Percentiles rank a stretch among this genome's conserved stretches.
phyloP scores from a whole-genome alignment of 2,329 filamentous ascomycete genomes.

The Fusarium sp. region DNA sequence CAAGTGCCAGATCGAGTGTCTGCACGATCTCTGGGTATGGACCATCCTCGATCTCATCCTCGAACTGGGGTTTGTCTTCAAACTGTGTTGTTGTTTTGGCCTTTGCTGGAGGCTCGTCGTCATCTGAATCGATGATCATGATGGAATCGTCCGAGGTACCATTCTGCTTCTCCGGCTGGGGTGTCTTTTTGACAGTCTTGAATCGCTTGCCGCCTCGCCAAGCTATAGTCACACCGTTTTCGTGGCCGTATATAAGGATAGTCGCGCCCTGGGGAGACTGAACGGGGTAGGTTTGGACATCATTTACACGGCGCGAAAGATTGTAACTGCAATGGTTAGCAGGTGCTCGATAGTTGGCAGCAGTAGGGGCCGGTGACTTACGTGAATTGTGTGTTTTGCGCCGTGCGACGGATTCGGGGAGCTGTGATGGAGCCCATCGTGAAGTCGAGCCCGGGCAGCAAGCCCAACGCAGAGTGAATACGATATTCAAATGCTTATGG shows the following conservation, averaged over 20 bases:
- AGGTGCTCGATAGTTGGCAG: background rate
- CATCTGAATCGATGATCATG: constrained; percentile 77
- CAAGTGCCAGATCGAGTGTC: constrained; percentile 73
- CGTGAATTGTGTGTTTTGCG: constrained; percentile 66
- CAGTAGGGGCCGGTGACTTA: constrained; percentile 46
- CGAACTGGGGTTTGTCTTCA: constrained; percentile 72
- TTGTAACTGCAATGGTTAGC: constrained; percentile 66
- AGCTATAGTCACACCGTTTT: constrained; percentile 72
- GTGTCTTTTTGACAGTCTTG: constrained; percentile 61
- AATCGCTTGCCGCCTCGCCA: constrained; percentile 77
- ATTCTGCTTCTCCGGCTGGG: constrained; percentile 64
- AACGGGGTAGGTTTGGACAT: constrained; percentile 74
- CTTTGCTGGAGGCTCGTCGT: constrained; percentile 63
- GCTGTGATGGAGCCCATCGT: constrained; percentile 53
- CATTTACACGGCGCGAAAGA: constrained; percentile 70
- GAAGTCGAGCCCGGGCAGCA: constrained; percentile 38
- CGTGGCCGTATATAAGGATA: constrained; percentile 75
- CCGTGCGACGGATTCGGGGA: constrained; percentile 63
- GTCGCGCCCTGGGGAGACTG: constrained; percentile 75
- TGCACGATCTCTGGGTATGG: constrained; percentile 71
- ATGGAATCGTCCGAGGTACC: constrained; percentile 68
- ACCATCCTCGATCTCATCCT: constrained; percentile 65
- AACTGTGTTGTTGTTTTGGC: constrained; percentile 52
- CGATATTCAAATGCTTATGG: no score
- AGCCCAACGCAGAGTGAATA: constrained; percentile 33